Conservation (phyloP, 2,329 filamentous ascomycete species). For the Neonectria ditissima region DNA sequence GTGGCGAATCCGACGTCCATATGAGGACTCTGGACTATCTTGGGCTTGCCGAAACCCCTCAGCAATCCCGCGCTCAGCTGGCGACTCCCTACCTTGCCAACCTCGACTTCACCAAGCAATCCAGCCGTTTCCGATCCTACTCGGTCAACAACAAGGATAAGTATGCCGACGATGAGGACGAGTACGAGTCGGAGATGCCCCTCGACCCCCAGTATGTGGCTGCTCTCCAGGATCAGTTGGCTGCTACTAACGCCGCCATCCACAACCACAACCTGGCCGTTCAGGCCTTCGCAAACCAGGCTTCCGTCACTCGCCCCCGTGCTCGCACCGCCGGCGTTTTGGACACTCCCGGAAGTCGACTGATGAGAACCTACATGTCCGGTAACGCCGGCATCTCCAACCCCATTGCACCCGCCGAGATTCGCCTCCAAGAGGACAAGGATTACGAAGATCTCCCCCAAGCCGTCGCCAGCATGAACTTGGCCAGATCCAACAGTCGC, state of each 20-base stretch:
- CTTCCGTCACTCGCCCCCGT: slow-evolving; percentile 83
- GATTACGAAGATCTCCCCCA: slow-evolving; percentile 85
- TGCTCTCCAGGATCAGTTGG: slow-evolving; percentile 71
- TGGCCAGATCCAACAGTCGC: slow-evolving; percentile 74
- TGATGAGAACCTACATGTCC: slow-evolving; percentile 79
- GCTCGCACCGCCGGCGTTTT: slow-evolving; percentile 92
- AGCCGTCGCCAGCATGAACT: slow-evolving; percentile 83
- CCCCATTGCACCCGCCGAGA: slow-evolving; percentile 79
- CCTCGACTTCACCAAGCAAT: slow-evolving; percentile 79
- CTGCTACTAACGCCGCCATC: slow-evolving; percentile 76
- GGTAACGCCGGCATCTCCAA: slow-evolving; percentile 78
- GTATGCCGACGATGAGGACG: slow-evolving; percentile 89
- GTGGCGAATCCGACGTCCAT: slow-evolving; percentile 86
- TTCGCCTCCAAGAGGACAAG: slow-evolving; percentile 78
- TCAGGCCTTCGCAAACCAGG: slow-evolving; percentile 89
- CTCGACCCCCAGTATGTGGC: slow-evolving; percentile 71
- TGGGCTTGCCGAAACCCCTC: slow-evolving; percentile 92
- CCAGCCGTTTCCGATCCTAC: slow-evolving; percentile 93
- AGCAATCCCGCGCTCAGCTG: slow-evolving; percentile 79
- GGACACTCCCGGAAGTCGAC: slow-evolving; percentile 77
- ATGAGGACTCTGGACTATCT: slow-evolving; percentile 95
- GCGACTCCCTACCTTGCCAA: slow-evolving; percentile 81
- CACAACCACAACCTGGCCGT: slow-evolving; percentile 94
- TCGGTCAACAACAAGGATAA: slow-evolving; percentile 99
- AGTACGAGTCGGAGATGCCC: slow-evolving; percentile 69